Conservation (phyloP, 2,329 filamentous ascomycete species). For the Xylaria multiplex region DNA sequence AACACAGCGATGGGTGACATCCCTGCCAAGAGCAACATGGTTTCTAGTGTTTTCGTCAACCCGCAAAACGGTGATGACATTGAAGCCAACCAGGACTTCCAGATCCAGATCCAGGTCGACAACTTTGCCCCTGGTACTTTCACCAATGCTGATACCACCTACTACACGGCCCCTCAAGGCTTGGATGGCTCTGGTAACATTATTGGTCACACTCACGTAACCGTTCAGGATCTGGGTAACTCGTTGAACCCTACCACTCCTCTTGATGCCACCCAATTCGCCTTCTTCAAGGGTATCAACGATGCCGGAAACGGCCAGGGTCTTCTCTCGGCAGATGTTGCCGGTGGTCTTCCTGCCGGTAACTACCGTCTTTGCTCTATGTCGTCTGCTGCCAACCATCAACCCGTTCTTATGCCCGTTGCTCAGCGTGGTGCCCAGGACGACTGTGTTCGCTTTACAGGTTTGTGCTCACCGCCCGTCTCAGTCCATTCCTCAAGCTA, state of each 20-base stretch:
- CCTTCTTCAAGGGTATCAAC: conserved; percentile 75
- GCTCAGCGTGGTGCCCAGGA: conserved; percentile 74
- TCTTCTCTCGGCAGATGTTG: conserved; percentile 62
- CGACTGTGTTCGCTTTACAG: conserved; percentile 70
- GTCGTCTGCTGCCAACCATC: conserved; percentile 71
- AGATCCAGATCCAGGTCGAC: conserved; percentile 61
- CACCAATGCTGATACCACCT: conserved; percentile 68
- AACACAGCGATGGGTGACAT: conserved; percentile 68
- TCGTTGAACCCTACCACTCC: conserved; percentile 61
- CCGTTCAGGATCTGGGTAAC: conserved; percentile 65
- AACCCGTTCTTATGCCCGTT: conserved; percentile 73
- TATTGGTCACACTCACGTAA: conserved; percentile 69
- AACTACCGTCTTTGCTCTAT: conserved; percentile 75
- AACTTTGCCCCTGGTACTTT: conserved; percentile 69
- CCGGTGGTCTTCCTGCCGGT: conserved; percentile 67
- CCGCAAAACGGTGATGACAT: conserved; percentile 64
- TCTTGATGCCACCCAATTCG: conserved; percentile 64
- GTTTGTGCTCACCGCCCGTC: conserved; percentile 44
- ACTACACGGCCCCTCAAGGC: conserved; percentile 69
- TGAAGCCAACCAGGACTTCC: conserved; percentile 59
- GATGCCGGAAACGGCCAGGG: conserved; percentile 67
- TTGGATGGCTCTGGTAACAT: conserved; percentile 60
- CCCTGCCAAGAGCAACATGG: conserved; percentile 64
- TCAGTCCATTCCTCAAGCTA: background rate
- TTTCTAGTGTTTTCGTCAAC: conserved; percentile 64